Percentiles rank a stretch among this genome's conserved stretches.
Evolutionary conservation across 805 yeast genomes (phyloP).

Genomic region (Maudiozyma bulderi): DNA sequence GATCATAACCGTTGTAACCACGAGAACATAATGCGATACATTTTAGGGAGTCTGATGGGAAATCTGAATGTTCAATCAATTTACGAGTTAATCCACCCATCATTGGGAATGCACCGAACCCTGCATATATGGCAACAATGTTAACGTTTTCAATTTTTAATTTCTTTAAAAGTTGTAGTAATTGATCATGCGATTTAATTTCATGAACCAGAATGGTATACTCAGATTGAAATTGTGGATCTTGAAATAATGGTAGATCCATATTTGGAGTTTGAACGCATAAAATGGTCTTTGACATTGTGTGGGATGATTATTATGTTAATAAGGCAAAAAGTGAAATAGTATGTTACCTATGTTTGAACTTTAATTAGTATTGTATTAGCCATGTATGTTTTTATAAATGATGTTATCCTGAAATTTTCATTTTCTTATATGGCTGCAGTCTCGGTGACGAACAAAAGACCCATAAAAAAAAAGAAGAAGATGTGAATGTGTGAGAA

Average conservation of each 20-base stretch:
- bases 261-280: neutral
- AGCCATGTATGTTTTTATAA: no score
- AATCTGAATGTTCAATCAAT: constrained; percentile 29
- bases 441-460: neutral
- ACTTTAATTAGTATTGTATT: no score
- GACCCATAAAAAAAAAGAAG: no score
- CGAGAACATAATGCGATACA: constrained; percentile 47
- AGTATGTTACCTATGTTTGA: no score
- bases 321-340: neutral
- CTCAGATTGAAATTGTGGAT: neutral
- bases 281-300: neutral
- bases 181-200: constrained; percentile 9
- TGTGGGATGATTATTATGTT: neutral
- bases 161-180: constrained; percentile 8
- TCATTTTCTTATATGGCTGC: no score
- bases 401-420: no score
- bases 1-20: constrained; percentile 46
- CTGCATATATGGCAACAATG: constrained; percentile 45
- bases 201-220: constrained; percentile 11
- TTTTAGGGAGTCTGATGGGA: constrained; percentile 37
- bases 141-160: constrained; percentile 7
- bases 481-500: neutral
- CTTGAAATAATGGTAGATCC: neutral
- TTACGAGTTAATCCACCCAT: constrained; percentile 43
- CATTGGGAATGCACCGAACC: constrained; percentile 45